These are phyloP conservation scores for Erysimum cheiranthoides DNA, from an alignment of 345 rosid genomes.

Conservation along the genomic window DNA sequence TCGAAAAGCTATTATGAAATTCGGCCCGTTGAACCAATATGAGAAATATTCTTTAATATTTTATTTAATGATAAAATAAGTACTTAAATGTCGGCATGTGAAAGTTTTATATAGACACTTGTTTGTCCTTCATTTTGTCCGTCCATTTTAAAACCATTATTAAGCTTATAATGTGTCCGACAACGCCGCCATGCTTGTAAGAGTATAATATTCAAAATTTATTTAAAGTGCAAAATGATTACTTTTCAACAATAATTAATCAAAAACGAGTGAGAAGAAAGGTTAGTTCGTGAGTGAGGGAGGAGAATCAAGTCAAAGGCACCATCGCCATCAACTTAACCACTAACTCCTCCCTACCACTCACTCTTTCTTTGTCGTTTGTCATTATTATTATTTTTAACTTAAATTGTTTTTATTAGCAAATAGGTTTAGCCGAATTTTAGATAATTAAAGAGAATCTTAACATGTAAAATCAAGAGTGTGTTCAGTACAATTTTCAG, in stretches of 20 bases:
- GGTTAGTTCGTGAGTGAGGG: slow-evolving; percentile 20
- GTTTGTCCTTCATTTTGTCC: slow-evolving; percentile 11
- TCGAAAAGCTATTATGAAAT: neutral
- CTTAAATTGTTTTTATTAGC: neutral
- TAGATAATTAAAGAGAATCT: neutral
- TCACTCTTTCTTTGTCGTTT: slow-evolving; percentile 41
- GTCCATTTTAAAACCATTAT: slow-evolving; percentile 2
- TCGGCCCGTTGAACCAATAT: neutral
- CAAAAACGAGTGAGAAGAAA: slow-evolving; percentile 31
- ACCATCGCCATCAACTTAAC: slow-evolving; percentile 47
- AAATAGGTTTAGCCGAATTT: slow-evolving; percentile 21
- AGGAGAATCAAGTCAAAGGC: slow-evolving; percentile 46
- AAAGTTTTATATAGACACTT: slow-evolving; percentile 22
- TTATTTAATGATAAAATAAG: neutral
- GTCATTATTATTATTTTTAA: neutral
- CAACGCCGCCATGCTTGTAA: slow-evolving; percentile 43
- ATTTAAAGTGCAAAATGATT: slow-evolving; percentile 8
- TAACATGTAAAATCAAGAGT: neutral
- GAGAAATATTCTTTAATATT: neutral
- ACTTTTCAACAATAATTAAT: neutral
- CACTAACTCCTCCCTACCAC: slow-evolving; percentile 47
- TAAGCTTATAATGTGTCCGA: slow-evolving; percentile 30
- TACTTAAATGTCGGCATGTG: slow-evolving; percentile 26
- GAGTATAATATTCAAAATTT: neutral
- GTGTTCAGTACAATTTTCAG: neutral